phyloP scores from a whole-genome alignment of 208 protist genomes.

The Acanthamoeba sp. region DNA sequence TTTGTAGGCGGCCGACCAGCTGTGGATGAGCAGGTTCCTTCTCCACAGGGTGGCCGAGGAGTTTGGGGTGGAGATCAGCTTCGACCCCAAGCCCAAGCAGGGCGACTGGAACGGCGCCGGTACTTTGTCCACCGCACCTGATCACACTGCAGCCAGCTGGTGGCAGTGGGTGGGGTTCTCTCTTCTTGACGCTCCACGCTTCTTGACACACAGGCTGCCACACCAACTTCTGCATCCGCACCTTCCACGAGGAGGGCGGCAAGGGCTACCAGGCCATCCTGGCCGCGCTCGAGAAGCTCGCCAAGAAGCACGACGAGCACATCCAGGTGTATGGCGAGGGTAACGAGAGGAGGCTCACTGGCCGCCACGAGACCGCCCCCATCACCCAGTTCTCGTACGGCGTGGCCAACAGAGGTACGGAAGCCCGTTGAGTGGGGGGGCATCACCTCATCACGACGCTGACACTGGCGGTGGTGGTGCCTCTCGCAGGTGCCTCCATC shows the following conservation, averaged over 20 bases:
- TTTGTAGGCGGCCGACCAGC: slow-evolving; percentile 93
- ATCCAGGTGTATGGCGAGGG: slow-evolving; percentile 90
- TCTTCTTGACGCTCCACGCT: not conserved
- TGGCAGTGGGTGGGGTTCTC: not conserved
- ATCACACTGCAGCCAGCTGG: not conserved
- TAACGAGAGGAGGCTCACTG: slow-evolving; percentile 91
- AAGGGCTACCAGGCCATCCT: slow-evolving; percentile 85
- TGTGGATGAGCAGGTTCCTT: slow-evolving; percentile 95
- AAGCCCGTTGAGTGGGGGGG: slow-evolving; percentile 84
- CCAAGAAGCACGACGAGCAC: slow-evolving; percentile 86
- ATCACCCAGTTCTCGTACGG: slow-evolving; percentile 90
- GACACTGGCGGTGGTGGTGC: not conserved
- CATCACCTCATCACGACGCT: not conserved
- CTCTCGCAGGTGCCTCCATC: slow-evolving; percentile 90
- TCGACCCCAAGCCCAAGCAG: slow-evolving; percentile 95
- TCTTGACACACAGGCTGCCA: slow-evolving; percentile 90
- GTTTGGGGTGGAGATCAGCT: slow-evolving; percentile 87
- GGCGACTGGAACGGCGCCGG: slow-evolving; percentile 98
- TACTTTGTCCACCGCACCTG: not conserved
- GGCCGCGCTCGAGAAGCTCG: slow-evolving; percentile 86
- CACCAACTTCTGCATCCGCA: slow-evolving; percentile 97
- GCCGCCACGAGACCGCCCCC: slow-evolving; percentile 90
- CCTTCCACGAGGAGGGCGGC: slow-evolving; percentile 89
- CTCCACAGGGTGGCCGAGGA: slow-evolving; percentile 92
- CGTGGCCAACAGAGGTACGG: slow-evolving; percentile 92